Conservation (phyloP, 495 filamentous ascomycete species). For the Penicillium parvum region DNA sequence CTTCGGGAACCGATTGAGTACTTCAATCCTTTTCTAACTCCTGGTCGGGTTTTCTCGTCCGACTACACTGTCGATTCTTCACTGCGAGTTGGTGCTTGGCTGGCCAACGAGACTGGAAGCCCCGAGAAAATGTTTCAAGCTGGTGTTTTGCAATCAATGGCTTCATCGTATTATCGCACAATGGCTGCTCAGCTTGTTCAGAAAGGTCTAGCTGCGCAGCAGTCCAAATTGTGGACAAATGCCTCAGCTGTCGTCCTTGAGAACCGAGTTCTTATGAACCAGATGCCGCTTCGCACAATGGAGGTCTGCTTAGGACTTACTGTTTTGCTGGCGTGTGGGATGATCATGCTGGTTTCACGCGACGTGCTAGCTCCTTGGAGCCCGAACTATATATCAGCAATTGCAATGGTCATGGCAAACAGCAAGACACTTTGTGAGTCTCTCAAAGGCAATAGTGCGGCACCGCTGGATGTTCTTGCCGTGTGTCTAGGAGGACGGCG, state of each 20-base stretch:
- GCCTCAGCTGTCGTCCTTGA: conserved; percentile 5
- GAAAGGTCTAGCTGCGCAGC: neutral
- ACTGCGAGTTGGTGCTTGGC: neutral
- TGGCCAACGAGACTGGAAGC: neutral
- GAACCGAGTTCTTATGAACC: conserved; percentile 6
- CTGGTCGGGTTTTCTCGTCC: no score
- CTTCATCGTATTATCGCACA: conserved; percentile 6
- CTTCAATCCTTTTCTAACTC: neutral
- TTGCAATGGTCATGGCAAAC: conserved; percentile 6
- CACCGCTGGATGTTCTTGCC: neutral
- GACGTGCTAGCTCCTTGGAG: neutral
- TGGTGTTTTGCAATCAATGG: neutral
- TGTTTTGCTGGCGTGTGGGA: neutral
- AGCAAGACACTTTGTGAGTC: neutral
- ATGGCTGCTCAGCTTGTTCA: conserved; percentile 10
- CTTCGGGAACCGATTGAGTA: neutral
- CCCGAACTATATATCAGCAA: conserved; percentile 2
- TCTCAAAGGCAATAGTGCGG: neutral
- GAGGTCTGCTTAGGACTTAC: conserved; percentile 6
- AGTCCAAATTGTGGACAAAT: neutral
- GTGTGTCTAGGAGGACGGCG: neutral
- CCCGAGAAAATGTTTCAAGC: neutral
- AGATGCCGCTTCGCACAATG: conserved; percentile 9
- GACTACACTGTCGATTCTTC: neutral
- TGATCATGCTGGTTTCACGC: neutral